Base-by-base conservation (phyloP, 805 yeast genomes). In the Candida ascalaphidarum region DNA sequence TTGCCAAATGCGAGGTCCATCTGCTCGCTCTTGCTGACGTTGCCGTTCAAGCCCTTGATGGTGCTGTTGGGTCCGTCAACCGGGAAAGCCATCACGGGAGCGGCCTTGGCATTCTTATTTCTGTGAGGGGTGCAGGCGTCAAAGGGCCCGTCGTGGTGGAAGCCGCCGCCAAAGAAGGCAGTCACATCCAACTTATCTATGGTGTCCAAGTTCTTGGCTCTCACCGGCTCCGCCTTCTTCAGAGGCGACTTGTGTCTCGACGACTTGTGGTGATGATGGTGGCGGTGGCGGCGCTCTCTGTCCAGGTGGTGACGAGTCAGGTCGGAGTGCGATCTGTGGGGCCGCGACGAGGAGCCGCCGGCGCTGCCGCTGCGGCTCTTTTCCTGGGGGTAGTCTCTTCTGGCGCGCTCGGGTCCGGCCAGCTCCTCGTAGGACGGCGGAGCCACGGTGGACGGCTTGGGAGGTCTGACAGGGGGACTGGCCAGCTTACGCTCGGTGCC, bases 101-200 rank as follows among this genome's bases (percentile, higher is more conserved):
- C 95, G 25, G 74, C 77, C 47, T 67, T 62, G 39, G 58, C 60
- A 33, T 73, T 66, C 58, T 81, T 82, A 57, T 92, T 92, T 52
- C 97, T 77, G 54, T 84, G 95, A 6, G 98, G 97, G 3, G 94
- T 82, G 55, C 97, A 89, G 1, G 98, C 98, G 52, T 92, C 98
- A 52, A 92, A 92, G 11, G 98, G 98, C 9, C 98, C 98, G 58
- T 92, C 98, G 55, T 92, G 97, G 55, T 92, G 98, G 68, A 92
- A 92, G 2, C 94, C 84, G 27, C 83, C 78, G 15, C 96, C 96
- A 50, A 83, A 88, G 36, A 88, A 69, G 1, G 95, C 96, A 9
- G 96, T 88, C 26, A 89, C 98, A 54, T 92, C 98, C 46, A 92
- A 67, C 55, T 83, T 83, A 60, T 92, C 98, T 43, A 92, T 92